These are phyloP conservation scores for Penicillium sp. DNA, from an alignment of 2,329 filamentous ascomycete genomes.

Conservation along the genomic window DNA sequence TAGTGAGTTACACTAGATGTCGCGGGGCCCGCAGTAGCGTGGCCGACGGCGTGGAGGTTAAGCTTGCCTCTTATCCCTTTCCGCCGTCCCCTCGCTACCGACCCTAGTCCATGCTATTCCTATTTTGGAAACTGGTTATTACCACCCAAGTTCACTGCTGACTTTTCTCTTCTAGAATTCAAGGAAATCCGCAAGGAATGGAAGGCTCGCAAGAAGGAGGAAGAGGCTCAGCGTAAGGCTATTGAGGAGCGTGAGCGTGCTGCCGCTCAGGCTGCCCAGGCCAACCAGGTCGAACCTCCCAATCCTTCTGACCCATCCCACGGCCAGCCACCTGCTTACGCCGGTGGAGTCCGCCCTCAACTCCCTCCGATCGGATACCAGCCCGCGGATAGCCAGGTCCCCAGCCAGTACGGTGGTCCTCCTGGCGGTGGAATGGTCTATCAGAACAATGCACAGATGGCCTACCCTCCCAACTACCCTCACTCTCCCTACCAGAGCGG, in stretches of 20 bases:
- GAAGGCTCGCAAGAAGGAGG: slow-evolving; percentile 99
- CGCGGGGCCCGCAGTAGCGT: slow-evolving; percentile 55
- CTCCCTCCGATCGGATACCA: slow-evolving; percentile 75
- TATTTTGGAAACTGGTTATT: neutral
- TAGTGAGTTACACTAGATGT: slow-evolving; percentile 51
- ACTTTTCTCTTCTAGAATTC: slow-evolving; percentile 66
- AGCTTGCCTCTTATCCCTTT: slow-evolving; percentile 31
- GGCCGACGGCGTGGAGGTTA: slow-evolving; percentile 48
- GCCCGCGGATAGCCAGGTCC: slow-evolving; percentile 53
- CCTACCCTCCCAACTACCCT: slow-evolving; percentile 48
- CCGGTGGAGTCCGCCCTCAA: slow-evolving; percentile 58
- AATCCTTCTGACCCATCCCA: slow-evolving; percentile 49
- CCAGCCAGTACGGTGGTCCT: slow-evolving; percentile 61
- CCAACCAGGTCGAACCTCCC: slow-evolving; percentile 46
- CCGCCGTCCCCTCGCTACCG: slow-evolving; percentile 9
- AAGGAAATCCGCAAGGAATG: slow-evolving; percentile 99
- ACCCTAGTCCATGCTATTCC: neutral
- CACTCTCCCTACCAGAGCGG: slow-evolving; percentile 52
- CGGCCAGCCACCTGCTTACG: slow-evolving; percentile 46
- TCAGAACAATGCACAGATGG: slow-evolving; percentile 49
- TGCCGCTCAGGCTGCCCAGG: slow-evolving; percentile 53
- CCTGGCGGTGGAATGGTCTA: slow-evolving; percentile 52
- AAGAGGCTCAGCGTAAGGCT: slow-evolving; percentile 83
- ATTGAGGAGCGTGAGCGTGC: slow-evolving; percentile 78
- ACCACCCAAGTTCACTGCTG: slow-evolving; percentile 12